A percentile compares a stretch with the other conserved stretches of the same genome.
phyloP scores from a whole-genome alignment of 768 basidiomycete species.

The Gymnopilus junonius region DNA sequence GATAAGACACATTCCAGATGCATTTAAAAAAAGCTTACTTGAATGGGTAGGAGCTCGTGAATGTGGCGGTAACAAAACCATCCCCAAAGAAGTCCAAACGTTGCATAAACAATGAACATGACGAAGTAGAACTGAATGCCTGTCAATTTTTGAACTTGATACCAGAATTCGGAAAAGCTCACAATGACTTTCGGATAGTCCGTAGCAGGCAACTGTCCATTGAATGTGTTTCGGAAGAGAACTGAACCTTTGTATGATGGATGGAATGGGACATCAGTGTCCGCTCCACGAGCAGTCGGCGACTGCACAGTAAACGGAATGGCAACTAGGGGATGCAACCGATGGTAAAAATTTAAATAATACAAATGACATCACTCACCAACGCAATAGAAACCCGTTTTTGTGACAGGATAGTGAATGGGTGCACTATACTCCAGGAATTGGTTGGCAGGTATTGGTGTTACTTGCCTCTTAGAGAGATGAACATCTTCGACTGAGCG shows the following conservation, averaged over 20 bases:
- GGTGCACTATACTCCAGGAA: constrained; percentile 65
- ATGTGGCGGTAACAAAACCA: constrained; percentile 82
- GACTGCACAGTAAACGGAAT: constrained; percentile 86
- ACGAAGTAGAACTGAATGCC: constrained; percentile 77
- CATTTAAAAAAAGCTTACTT: constrained; percentile 48
- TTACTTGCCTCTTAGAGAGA: constrained; percentile 28
- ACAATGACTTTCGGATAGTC: constrained; percentile 99
- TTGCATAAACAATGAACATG: constrained; percentile 81
- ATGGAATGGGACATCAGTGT: constrained; percentile 65
- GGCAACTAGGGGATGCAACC: constrained; percentile 56
- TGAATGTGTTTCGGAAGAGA: constrained; percentile 86
- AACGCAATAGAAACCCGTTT: constrained; percentile 96
- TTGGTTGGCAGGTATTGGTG: constrained; percentile 50
- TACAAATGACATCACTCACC: constrained; percentile 59
- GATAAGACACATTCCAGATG: not conserved
- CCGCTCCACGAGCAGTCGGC: constrained; percentile 37
- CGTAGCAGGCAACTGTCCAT: constrained; percentile 86
- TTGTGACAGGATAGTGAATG: constrained; percentile 81
- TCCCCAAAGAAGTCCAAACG: constrained; percentile 76
- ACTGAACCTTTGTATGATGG: constrained; percentile 81
- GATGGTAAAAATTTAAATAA: not conserved
- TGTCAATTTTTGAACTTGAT: constrained; percentile 2
- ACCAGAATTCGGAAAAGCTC: constrained; percentile 32
- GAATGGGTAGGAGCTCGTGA: constrained; percentile 85
- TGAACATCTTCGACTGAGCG: not conserved